These are phyloP conservation scores for Collybiopsis confluens DNA, from an alignment of 768 basidiomycete species.

Conservation along the genomic window DNA sequence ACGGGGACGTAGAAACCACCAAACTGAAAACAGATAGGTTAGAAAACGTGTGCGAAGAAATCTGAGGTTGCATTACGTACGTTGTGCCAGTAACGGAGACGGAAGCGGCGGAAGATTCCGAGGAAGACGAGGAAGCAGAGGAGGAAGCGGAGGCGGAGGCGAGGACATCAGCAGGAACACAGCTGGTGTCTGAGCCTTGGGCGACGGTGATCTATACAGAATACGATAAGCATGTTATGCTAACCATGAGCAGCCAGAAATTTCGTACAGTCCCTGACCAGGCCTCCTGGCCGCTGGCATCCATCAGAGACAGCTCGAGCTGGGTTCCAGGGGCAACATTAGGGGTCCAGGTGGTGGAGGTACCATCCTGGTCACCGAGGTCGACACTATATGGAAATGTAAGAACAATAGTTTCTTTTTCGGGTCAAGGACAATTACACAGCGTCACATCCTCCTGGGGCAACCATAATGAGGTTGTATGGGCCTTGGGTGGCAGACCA, in stretches of 20 bases:
- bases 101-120: slow-evolving; percentile 15
- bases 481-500: slow-evolving; percentile 48
- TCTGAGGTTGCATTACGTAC: too few relatives aligned
- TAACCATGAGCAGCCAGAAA: slow-evolving; percentile 8
- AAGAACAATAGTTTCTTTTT: slow-evolving; percentile 4
- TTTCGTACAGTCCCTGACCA: slow-evolving; percentile 60
- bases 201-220: slow-evolving; percentile 34
- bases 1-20: slow-evolving; percentile 15
- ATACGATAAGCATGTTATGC: background rate
- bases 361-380: slow-evolving; percentile 50
- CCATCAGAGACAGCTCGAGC: slow-evolving; percentile 50
- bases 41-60: too few relatives aligned
- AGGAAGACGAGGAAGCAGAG: slow-evolving; percentile 8
- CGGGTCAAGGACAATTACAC: slow-evolving; percentile 39
- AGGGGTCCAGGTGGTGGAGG: slow-evolving; percentile 39
- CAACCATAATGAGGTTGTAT: slow-evolving; percentile 57
- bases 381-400: slow-evolving; percentile 40
- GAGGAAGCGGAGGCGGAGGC: slow-evolving; percentile 22
- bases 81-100: slow-evolving; percentile 9
- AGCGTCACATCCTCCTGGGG: slow-evolving; percentile 50
- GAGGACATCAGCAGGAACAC: slow-evolving; percentile 1
- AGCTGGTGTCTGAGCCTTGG: slow-evolving; percentile 26
- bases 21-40: slow-evolving; percentile 13
- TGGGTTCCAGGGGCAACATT: slow-evolving; percentile 43
- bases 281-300: slow-evolving; percentile 51